Base-by-base conservation (phyloP, 1,284 basidiomycete genomes). In the Sporisorium reilianum region DNA sequence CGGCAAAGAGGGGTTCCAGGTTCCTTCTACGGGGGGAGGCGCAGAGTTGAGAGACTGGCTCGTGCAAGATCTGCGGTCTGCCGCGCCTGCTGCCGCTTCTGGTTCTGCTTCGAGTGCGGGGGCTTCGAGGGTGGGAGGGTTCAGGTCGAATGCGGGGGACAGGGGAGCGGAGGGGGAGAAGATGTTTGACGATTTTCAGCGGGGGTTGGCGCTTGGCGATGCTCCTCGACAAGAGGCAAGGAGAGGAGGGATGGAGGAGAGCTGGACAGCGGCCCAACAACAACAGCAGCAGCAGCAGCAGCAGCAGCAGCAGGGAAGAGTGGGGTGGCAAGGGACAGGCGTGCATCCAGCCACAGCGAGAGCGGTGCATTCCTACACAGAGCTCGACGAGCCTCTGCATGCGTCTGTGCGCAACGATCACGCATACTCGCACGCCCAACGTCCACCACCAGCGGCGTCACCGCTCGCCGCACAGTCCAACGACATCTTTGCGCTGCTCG, bases 401-500 rank as follows among this genome's bases (percentile, higher is more conserved):
- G 45, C 30, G 2, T 60, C 67, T 22, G 68, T 65, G 5, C 68
- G 59, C 4, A 26, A 12, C 26, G 45, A 50, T 12, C 55, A 41
- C 16, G n/a, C n/a, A 8, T n/a, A 3, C 38, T 20, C 4, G 14
- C 12, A 53, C 28, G 14, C 36, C 5, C 5, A 12, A 49, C 25
- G 2, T 3, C 32, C 20, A n/a, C 32, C 22, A 25, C 42, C 61
- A 10, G 20, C 55, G 8, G 16, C 53, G n/a, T 41, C 64, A 7
- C 51, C 59, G 9, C 59, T 64, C 20, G 55, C n/a, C n/a, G n/a
- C 59, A 9, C 56, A 50, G 18, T 53, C 62, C 0, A 54, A 60
- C 28, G 66, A 75, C 55, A 61, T 75, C 26, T 66, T 75, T 18
- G 63, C 66, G 0, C 57, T 75, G 5, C 63, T 75, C 12, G 63